Percentiles rank a stretch among this genome's conserved stretches.
These are phyloP conservation scores for Calonectria montana DNA, from an alignment of 2,329 filamentous ascomycete species.

Conservation along the genomic window DNA sequence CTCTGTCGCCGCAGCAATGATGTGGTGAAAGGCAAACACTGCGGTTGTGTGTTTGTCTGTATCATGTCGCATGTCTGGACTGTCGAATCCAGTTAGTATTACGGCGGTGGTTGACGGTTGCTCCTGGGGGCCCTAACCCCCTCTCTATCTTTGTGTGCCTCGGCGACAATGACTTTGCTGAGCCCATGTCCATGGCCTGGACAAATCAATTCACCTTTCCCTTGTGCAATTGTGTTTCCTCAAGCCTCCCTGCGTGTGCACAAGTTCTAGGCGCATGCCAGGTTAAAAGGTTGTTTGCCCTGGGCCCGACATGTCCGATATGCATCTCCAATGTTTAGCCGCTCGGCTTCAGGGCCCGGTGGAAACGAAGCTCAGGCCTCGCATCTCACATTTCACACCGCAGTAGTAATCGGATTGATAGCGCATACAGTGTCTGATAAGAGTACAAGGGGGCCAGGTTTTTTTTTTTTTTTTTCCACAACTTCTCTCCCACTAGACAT, in stretches of 20 bases:
- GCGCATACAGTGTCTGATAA: neutral
- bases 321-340: constrained; percentile 4
- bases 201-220: neutral
- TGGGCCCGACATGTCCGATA: constrained; percentile 6
- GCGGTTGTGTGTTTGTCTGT: constrained; percentile 3
- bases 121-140: neutral
- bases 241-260: neutral
- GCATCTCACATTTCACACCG: constrained; percentile 11
- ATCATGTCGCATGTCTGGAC: constrained; percentile 14
- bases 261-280: neutral
- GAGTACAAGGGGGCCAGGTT: neutral
- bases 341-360: neutral
- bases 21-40: neutral
- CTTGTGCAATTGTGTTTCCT: neutral
- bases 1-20: neutral
- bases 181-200: constrained; percentile 11
- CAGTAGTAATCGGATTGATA: neutral
- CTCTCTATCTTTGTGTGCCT: neutral
- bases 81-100: constrained; percentile 7
- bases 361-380: constrained; percentile 10
- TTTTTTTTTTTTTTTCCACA: neutral
- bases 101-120: neutral
- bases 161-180: constrained; percentile 9
- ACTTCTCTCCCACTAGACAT: neutral
- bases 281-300: neutral